phyloP scores from a whole-genome alignment of 2,329 filamentous ascomycete genomes.

The Daldinia sp. region DNA sequence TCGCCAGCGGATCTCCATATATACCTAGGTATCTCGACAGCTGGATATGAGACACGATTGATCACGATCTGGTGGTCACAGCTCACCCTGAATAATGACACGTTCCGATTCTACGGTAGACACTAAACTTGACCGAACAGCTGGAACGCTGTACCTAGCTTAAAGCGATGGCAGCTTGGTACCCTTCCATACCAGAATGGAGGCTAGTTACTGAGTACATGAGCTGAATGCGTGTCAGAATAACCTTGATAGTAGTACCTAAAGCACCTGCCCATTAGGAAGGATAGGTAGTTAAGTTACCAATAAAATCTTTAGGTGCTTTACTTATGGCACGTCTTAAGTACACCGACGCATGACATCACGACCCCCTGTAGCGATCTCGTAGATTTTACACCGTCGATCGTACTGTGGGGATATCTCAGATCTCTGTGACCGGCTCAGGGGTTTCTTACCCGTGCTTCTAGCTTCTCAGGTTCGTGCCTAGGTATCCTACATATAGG shows the following conservation, averaged over 20 bases:
- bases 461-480: neutral
- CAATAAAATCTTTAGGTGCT: too few relatives aligned
- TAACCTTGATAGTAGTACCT: neutral
- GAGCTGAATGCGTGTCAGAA: neutral
- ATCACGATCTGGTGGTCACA: neutral
- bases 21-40: neutral
- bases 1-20: neutral
- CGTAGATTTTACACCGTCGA: conserved; percentile 36
- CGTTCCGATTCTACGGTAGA: neutral
- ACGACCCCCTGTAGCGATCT: conserved; percentile 35
- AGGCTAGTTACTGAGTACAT: neutral
- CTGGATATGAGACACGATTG: neutral
- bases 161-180: neutral
- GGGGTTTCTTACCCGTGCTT: neutral
- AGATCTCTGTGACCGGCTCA: conserved; percentile 15
- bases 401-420: conserved; percentile 29
- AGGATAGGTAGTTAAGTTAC: neutral
- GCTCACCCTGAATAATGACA: neutral
- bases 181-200: neutral
- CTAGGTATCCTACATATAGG: neutral
- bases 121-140: neutral
- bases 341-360: conserved; percentile 29
- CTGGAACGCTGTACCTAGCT: neutral
- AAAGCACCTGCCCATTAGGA: too few relatives aligned
- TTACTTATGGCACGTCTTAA: too few relatives aligned